Evolutionary conservation across 345 rosid species (phyloP).

Genomic region (Eucalyptus shirleyi): DNA sequence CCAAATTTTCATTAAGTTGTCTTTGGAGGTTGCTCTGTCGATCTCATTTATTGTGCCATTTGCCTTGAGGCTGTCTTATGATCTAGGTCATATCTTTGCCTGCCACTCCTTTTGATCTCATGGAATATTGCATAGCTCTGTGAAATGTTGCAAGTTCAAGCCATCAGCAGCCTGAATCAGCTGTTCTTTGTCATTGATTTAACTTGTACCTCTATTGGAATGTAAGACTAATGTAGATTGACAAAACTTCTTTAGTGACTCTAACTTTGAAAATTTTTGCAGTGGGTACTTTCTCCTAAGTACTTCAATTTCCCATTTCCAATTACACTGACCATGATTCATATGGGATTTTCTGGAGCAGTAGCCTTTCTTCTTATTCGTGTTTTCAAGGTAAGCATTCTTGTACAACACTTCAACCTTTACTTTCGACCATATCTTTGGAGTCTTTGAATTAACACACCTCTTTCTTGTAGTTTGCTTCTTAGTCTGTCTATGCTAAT

Average conservation of each 20-base stretch:
- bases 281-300: constrained; percentile 97
- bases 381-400: constrained; percentile 70
- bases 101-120: not conserved
- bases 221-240: not conserved
- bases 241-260: not conserved
- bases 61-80: not conserved
- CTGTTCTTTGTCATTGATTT: not conserved
- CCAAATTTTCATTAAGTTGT: not conserved
- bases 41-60: not conserved
- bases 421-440: not conserved
- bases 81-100: not conserved
- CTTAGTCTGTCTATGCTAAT: not conserved
- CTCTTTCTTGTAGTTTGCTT: not conserved
- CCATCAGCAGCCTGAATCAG: not conserved
- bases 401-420: not conserved
- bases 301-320: constrained; percentile 87
- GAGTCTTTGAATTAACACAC: not conserved
- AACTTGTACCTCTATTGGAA: not conserved
- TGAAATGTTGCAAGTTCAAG: not conserved
- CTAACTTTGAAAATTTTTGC: constrained; percentile 17
- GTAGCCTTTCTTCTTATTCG: constrained; percentile 79
- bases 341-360: constrained; percentile 80
- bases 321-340: constrained; percentile 91
- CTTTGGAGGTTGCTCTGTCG: not conserved
- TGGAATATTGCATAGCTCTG: not conserved